Percentiles rank a stretch among this genome's conserved stretches.
These are phyloP conservation scores for Crotalaria pallida DNA, from an alignment of 306 rosid species.

Conservation along the genomic window DNA sequence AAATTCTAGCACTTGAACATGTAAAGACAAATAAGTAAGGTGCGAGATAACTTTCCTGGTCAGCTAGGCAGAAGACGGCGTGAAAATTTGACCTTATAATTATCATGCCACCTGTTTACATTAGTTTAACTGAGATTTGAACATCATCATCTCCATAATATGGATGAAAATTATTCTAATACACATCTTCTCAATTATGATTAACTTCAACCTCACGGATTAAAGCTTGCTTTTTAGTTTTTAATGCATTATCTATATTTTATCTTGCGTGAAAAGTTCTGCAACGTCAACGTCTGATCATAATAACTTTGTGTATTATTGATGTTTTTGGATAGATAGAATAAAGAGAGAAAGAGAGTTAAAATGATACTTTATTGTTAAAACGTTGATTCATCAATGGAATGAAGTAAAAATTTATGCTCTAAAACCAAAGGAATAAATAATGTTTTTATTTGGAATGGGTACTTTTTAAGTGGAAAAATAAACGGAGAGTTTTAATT, in stretches of 20 bases:
- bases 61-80: slow-evolving; percentile 25
- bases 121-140: neutral
- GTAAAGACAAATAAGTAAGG: slow-evolving; percentile 29
- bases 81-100: slow-evolving; percentile 14
- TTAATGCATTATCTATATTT: neutral
- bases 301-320: too few species aligned
- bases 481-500: too few species aligned
- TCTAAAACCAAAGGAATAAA: too few species aligned
- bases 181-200: neutral
- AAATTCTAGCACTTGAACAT: slow-evolving; percentile 26
- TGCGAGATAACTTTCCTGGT: slow-evolving; percentile 28
- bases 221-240: neutral
- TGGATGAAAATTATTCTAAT: neutral
- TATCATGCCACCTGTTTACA: slow-evolving; percentile 4
- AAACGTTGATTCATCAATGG: too few species aligned
- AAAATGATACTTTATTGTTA: too few species aligned
- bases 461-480: too few species aligned
- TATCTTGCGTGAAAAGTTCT: slow-evolving; percentile 1
- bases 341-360: too few species aligned
- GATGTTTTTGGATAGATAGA: too few species aligned
- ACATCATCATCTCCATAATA: neutral
- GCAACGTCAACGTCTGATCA: neutral
- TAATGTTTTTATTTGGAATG: too few species aligned
- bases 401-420: too few species aligned
- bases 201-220: neutral